Evolutionary conservation across 148 eudicot genomes (phyloP).

Genomic region (Pouteria glomerata): DNA sequence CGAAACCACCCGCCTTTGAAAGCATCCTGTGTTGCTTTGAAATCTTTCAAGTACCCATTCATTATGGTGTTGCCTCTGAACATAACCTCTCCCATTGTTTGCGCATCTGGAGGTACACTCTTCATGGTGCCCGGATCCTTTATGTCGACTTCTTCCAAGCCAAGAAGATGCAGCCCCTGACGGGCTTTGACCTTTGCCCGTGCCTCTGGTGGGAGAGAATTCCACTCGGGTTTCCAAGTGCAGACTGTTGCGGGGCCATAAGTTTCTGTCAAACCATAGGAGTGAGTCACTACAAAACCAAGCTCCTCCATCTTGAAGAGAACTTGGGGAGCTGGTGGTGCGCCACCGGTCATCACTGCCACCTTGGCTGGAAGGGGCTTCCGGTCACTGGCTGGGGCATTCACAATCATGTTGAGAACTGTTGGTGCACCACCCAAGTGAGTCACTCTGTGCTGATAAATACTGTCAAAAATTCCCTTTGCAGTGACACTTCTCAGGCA

Average conservation of each 20-base stretch:
- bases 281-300: conserved; percentile 47
- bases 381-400: conserved; percentile 29
- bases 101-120: conserved; percentile 55
- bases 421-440: conserved; percentile 76
- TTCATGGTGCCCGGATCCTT: conserved; percentile 49
- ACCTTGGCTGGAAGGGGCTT: conserved; percentile 45
- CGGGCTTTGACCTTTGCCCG: conserved; percentile 53
- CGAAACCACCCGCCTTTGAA: conserved; percentile 66
- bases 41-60: conserved; percentile 57
- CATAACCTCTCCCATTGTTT: conserved; percentile 74
- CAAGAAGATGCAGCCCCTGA: conserved; percentile 54
- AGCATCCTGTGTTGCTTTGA: conserved; percentile 44
- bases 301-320: conserved; percentile 55
- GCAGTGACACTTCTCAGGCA: conserved; percentile 54
- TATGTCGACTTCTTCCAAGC: conserved; percentile 53
- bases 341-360: conserved; percentile 52
- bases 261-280: conserved; percentile 68
- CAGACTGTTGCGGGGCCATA: conserved; percentile 67
- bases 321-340: conserved; percentile 59
- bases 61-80: conserved; percentile 71
- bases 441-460: conserved; percentile 39
- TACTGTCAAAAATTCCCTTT: conserved; percentile 35
- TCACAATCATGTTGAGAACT: conserved; percentile 51
- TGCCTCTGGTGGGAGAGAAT: conserved; percentile 27
- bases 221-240: conserved; percentile 71